These are phyloP conservation scores for Phytophthora pini DNA, from an alignment of 352 stramenopile species.

Conservation along the genomic window DNA sequence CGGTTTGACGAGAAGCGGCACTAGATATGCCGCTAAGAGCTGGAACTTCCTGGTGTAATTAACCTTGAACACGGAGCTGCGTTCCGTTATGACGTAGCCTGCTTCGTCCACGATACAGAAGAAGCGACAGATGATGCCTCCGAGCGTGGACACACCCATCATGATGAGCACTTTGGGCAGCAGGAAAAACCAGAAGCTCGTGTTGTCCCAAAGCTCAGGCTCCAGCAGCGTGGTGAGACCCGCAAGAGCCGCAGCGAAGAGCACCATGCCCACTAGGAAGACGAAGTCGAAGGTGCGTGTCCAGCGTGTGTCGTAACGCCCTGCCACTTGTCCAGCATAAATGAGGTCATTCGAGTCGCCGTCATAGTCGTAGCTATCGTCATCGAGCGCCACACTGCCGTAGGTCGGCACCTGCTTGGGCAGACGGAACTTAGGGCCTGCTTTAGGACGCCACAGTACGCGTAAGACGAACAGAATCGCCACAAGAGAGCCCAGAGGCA, in stretches of 20 bases:
- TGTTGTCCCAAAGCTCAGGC: slow-evolving; percentile 67
- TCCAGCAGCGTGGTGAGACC: slow-evolving; percentile 64
- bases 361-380: slow-evolving; percentile 78
- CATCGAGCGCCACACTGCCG: slow-evolving; percentile 68
- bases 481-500: slow-evolving; percentile 69
- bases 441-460: slow-evolving; percentile 76
- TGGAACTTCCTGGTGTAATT: slow-evolving; percentile 90
- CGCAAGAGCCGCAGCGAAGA: slow-evolving; percentile 54
- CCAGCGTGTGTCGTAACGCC: slow-evolving; percentile 85
- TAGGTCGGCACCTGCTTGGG: slow-evolving; percentile 85
- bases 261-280: slow-evolving; percentile 72
- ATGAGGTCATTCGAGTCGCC: slow-evolving; percentile 85
- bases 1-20: slow-evolving; percentile 79
- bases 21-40: slow-evolving; percentile 79
- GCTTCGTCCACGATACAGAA: slow-evolving; percentile 86
- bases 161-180: slow-evolving; percentile 83
- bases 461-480: slow-evolving; percentile 67
- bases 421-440: slow-evolving; percentile 79
- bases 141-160: slow-evolving; percentile 81
- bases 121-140: slow-evolving; percentile 80
- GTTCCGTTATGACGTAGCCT: slow-evolving; percentile 87
- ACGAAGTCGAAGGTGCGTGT: slow-evolving; percentile 86
- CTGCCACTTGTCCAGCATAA: slow-evolving; percentile 80
- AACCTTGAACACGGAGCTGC: slow-evolving; percentile 85
- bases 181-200: slow-evolving; percentile 83